Evolutionary conservation across 441 rosid genomes (phyloP).

Genomic region (Adansonia gregorii): DNA sequence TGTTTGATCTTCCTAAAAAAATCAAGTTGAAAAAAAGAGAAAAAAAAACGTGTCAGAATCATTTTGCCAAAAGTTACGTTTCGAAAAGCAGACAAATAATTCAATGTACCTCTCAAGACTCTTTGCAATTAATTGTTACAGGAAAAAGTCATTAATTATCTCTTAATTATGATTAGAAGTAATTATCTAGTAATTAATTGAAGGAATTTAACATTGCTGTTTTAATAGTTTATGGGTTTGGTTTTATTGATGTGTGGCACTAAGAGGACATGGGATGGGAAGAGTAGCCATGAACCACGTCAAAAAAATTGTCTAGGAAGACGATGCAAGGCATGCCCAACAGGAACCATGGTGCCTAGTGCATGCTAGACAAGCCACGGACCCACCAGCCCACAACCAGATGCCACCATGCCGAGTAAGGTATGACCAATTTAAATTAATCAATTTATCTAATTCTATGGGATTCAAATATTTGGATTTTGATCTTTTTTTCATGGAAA

Average conservation of each 20-base stretch:
- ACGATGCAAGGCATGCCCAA: conserved; percentile 43
- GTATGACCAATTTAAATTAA: too few relatives aligned
- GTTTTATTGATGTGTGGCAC: neutral
- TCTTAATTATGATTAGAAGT: neutral
- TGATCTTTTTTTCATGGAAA: neutral
- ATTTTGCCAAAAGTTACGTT: conserved; percentile 16
- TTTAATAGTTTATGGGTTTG: neutral
- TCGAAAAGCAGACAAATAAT: neutral
- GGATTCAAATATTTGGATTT: too few relatives aligned
- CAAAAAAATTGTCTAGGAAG: conserved; percentile 30
- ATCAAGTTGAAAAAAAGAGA: too few relatives aligned
- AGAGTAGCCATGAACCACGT: neutral
- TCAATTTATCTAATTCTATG: too few relatives aligned
- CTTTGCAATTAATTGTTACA: neutral
- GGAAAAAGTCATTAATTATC: neutral
- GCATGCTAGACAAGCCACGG: conserved; percentile 69
- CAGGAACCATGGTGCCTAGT: conserved; percentile 39
- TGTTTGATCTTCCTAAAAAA: too few relatives aligned
- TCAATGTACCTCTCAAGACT: neutral
- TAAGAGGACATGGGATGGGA: conserved; percentile 6
- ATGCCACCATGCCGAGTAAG: too few relatives aligned
- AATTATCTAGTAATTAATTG: neutral
- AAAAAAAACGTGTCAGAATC: neutral
- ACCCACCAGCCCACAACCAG: conserved; percentile 42
- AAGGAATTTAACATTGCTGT: neutral